These are phyloP conservation scores for Agastache rugosa DNA, from an alignment of 257 asterid genomes.

Conservation along the genomic window DNA sequence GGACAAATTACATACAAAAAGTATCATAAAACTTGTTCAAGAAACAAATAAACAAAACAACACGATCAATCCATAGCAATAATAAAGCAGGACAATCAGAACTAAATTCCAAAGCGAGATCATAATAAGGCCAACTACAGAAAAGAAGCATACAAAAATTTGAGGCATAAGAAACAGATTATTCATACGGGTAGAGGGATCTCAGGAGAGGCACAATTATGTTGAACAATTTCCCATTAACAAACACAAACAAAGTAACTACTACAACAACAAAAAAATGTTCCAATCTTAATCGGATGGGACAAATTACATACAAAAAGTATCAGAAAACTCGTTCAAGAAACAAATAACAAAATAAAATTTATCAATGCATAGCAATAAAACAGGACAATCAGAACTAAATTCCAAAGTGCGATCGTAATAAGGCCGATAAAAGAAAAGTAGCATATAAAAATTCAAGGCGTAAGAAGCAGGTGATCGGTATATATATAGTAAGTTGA, in stretches of 20 bases:
- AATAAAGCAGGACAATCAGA: constrained; percentile 9
- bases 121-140: background rate
- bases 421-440: too few relatives aligned
- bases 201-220: too few relatives aligned
- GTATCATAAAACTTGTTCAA: background rate
- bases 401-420: background rate
- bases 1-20: background rate
- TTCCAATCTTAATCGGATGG: background rate
- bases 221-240: background rate
- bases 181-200: too few relatives aligned
- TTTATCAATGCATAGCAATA: background rate
- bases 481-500: too few relatives aligned
- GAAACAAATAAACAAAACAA: background rate
- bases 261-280: too few relatives aligned
- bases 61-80: background rate
- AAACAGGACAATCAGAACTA: constrained; percentile 12
- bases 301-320: background rate
- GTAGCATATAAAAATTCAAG: too few relatives aligned
- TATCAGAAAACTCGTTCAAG: background rate
- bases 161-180: too few relatives aligned
- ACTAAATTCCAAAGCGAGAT: background rate
- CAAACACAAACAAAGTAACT: background rate
- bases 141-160: too few relatives aligned
- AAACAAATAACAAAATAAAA: background rate
- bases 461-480: too few relatives aligned